Evolutionary conservation across 441 rosid genomes (phyloP).

Genomic region (Gossypium laxum): DNA sequence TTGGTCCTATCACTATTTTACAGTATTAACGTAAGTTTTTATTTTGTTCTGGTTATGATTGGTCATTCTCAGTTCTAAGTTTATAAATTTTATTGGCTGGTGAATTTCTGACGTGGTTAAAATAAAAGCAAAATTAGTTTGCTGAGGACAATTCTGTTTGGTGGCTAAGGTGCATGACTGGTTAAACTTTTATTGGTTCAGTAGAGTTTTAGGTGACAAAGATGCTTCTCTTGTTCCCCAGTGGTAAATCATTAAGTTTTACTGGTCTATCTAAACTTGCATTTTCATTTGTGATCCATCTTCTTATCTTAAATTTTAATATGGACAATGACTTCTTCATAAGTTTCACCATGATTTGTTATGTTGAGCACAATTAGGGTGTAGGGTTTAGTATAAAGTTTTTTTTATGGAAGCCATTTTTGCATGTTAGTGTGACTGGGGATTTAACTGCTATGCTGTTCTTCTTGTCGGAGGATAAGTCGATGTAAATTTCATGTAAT

Average conservation of each 20-base stretch:
- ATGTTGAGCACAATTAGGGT: not conserved
- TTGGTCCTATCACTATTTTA: constrained; percentile 84
- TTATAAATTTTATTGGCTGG: not conserved
- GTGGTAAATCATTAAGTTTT: not conserved
- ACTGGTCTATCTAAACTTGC: not conserved
- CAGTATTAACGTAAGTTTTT: constrained; percentile 66
- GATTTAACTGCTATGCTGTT: not conserved
- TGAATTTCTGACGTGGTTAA: too few species aligned
- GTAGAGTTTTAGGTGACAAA: not conserved
- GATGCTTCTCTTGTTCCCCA: not conserved
- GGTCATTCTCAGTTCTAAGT: too few species aligned
- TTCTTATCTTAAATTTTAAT: not conserved
- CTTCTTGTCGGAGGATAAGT: not conserved
- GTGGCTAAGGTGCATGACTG: not conserved
- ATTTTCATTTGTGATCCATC: not conserved
- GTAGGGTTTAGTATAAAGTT: not conserved
- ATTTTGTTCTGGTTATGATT: too few species aligned
- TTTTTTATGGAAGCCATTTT: not conserved
- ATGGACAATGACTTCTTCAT: not conserved
- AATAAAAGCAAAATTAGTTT: too few species aligned
- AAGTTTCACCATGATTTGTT: not conserved
- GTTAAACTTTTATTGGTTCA: not conserved
- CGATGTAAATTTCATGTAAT: not conserved
- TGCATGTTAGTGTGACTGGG: not conserved
- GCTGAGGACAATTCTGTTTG: too few species aligned